Evolutionary conservation across 1,139 yeast species (phyloP), one percentile per base, ranked within the genome.

Genomic region (Lodderomyces elongisporus): DNA sequence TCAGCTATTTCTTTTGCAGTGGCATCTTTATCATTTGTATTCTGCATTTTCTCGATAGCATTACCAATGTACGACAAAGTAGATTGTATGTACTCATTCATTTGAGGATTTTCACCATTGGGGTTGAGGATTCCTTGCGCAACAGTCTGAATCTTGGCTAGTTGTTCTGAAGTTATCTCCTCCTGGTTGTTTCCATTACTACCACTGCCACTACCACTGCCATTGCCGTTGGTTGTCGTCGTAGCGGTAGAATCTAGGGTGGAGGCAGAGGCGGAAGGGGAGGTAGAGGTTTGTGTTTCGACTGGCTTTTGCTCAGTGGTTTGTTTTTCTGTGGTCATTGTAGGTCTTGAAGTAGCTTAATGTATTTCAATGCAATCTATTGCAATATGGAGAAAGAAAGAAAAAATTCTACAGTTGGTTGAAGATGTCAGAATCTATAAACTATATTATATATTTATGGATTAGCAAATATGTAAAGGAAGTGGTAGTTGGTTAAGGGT

Each of bases 1-100:
- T 60, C 52, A 3, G 70, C 68, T 22, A 67, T 60, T 30, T 62
- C 69, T 30, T 59, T 46, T 4, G 69, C 59, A 1, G 70, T 54
- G 17, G 51, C 54, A 16, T 66, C 64, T 30, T 49, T 56, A 38
- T 66, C 61, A 14, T 49, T 47, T 7, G 64, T 43, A 1, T 50
- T 47, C 16, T 56, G 45, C 64, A 66, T 58, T 36, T 59, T 59
- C 31, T 51, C 35, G 37, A 59, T 44, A 9, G 54, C 55, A 2
- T 43, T 42, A 40, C 48, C 51, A 18, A 66, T 47, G 40, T 65
- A 66, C 24, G 47, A 42, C 38, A 58, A 52, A 3, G 66, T 48
- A 26, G 46, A 47, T 31, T 54, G 51, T 33, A 66, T 53, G 16
- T 35, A 38, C 27, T 51, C 53, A 31, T 56, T 59, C 21, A 56